Percentiles rank a stretch among this genome's conserved stretches.
Conservation (phyloP, 371 early-diverging fungal genomes). For the Lichtheimia ornata region DNA sequence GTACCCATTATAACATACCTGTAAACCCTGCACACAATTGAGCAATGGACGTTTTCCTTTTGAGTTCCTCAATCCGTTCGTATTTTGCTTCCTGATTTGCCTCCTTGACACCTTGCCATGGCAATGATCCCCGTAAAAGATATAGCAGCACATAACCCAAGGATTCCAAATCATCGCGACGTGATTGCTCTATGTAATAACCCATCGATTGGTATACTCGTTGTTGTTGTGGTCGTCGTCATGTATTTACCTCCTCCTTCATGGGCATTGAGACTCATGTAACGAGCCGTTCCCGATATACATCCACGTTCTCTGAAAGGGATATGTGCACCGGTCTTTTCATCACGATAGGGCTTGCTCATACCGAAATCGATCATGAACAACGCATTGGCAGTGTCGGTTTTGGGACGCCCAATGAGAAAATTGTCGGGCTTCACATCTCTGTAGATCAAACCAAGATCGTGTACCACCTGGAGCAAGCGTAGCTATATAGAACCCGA, state of each 20-base stretch:
- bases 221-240: too few species aligned
- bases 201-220: not conserved
- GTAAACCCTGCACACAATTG: conserved; percentile 93
- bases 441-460: conserved; percentile 48
- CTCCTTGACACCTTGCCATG: conserved; percentile 99
- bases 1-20: conserved; percentile 61
- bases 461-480: conserved; percentile 71
- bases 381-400: conserved; percentile 80
- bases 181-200: conserved; percentile 80
- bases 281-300: conserved; percentile 98
- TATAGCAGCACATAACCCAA: conserved; percentile 98
- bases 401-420: conserved; percentile 81
- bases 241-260: conserved; percentile 75
- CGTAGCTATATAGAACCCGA: conserved; percentile 2
- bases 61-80: conserved; percentile 97
- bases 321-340: conserved; percentile 93
- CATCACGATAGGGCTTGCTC: conserved; percentile 95
- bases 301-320: conserved; percentile 95
- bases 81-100: conserved; percentile 98
- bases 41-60: conserved; percentile 93
- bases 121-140: conserved; percentile 95
- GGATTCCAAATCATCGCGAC: conserved; percentile 99
- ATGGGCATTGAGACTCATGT: conserved; percentile 98
- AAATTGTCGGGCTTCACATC: conserved; percentile 98
- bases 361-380: conserved; percentile 99